A percentile compares a stretch with the other conserved stretches of the same genome.
Conservation (phyloP, 2,329 filamentous ascomycete species). For the Neonectria faginata region DNA sequence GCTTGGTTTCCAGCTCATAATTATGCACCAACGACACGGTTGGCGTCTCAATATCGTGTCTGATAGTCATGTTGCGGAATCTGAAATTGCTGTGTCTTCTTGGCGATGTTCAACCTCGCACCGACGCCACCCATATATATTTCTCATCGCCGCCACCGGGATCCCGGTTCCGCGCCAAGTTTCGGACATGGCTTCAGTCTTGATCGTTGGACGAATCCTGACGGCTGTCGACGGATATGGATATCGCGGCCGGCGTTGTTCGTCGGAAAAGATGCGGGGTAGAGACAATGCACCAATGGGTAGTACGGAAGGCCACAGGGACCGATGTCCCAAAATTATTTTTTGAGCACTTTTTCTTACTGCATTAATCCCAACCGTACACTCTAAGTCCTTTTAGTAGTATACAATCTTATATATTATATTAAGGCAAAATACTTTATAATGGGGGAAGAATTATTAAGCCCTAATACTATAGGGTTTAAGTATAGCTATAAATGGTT, state of each 20-base stretch:
- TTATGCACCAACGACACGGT: slow-evolving; percentile 20
- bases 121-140: background rate
- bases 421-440: too few species aligned
- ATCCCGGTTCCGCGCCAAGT: background rate
- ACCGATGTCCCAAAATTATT: too few species aligned
- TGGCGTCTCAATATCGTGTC: slow-evolving; percentile 35
- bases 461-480: too few species aligned
- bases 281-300: background rate
- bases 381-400: too few species aligned
- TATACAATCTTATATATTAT: too few species aligned
- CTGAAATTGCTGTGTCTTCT: background rate
- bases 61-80: slow-evolving; percentile 37
- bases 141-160: background rate
- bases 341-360: too few species aligned
- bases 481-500: too few species aligned
- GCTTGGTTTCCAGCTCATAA: slow-evolving; percentile 27
- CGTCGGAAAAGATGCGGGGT: background rate
- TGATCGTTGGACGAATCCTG: background rate
- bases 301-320: too few species aligned
- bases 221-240: background rate
- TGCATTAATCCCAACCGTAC: too few species aligned
- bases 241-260: background rate
- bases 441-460: too few species aligned
- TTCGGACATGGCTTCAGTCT: background rate
- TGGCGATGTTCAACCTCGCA: background rate